These are phyloP conservation scores for Dictyostelium citrinum DNA, from an alignment of 78 protist genomes.

Conservation along the genomic window DNA sequence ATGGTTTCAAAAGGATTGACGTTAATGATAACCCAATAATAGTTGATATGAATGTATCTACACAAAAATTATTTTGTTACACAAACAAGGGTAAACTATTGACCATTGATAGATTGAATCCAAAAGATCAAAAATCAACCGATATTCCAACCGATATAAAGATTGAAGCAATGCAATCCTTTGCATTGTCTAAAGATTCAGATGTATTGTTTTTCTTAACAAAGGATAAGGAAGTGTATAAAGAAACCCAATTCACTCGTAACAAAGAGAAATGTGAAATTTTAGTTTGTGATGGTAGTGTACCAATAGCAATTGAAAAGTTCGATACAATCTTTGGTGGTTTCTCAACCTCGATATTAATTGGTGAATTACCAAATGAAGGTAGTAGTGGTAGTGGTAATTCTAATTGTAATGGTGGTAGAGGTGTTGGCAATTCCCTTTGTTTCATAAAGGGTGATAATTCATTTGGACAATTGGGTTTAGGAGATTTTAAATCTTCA, in stretches of 20 bases:
- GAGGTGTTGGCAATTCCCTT: not conserved
- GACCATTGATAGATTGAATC: not conserved
- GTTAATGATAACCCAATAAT: not conserved
- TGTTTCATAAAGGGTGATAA: slow-evolving; percentile 20
- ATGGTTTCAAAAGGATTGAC: not conserved
- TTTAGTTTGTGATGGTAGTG: not conserved
- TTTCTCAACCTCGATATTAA: not conserved
- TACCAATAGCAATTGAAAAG: not conserved
- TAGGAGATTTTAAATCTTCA: not conserved
- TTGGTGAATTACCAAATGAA: not conserved
- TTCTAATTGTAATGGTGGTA: too few relatives aligned
- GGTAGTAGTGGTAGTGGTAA: not conserved
- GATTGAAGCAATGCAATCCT: not conserved
- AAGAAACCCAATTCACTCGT: not conserved
- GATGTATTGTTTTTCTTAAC: not conserved
- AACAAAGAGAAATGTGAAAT: not conserved
- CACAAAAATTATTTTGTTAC: not conserved
- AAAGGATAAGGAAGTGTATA: not conserved
- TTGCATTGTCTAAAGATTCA: not conserved
- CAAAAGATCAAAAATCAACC: not conserved
- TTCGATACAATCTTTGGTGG: not conserved
- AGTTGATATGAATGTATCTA: not conserved
- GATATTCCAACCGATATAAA: not conserved
- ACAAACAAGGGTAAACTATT: not conserved
- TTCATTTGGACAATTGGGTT: slow-evolving; percentile 56